Evolutionary conservation across 1,139 yeast species (phyloP).

Genomic region (Nadsonia starkeyi-henricii): DNA sequence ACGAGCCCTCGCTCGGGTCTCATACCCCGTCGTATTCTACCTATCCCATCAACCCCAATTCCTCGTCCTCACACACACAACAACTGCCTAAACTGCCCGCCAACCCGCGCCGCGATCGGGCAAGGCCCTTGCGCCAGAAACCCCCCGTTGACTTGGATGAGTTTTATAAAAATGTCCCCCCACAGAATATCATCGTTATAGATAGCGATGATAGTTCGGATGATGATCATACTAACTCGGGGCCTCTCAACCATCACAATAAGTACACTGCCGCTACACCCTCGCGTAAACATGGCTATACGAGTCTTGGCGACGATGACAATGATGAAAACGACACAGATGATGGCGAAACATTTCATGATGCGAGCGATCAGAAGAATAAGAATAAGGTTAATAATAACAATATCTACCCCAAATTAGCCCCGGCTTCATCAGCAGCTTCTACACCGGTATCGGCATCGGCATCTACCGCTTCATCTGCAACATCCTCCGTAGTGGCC

Average conservation of each 20-base stretch:
- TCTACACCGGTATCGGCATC: slow-evolving; percentile 1
- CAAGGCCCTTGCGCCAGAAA: slow-evolving; percentile 5
- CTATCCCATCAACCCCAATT: not conserved
- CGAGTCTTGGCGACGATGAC: slow-evolving; percentile 1
- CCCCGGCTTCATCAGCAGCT: not conserved
- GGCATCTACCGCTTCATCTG: slow-evolving; percentile 1
- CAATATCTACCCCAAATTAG: slow-evolving; percentile 1
- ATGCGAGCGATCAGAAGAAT: slow-evolving; percentile 7
- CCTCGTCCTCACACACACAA: slow-evolving; percentile 2
- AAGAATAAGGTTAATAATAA: not conserved
- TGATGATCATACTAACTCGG: slow-evolving; percentile 3
- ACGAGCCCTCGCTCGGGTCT: slow-evolving; percentile 1
- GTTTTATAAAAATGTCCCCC: slow-evolving; percentile 22
- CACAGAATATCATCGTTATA: slow-evolving; percentile 23
- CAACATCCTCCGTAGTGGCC: not conserved
- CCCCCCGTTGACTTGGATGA: slow-evolving; percentile 19
- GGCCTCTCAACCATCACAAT: not conserved
- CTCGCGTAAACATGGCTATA: slow-evolving; percentile 2
- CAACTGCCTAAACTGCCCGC: slow-evolving; percentile 2
- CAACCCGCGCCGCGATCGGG: slow-evolving; percentile 2
- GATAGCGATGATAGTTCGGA: slow-evolving; percentile 18
- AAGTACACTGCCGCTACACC: not conserved
- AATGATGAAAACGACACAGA: slow-evolving; percentile 6
- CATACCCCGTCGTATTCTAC: slow-evolving; percentile 2
- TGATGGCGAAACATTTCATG: slow-evolving; percentile 7